phyloP scores from a whole-genome alignment of 2,329 filamentous ascomycete species.

The Aspergillus pseudoviridinutans region DNA sequence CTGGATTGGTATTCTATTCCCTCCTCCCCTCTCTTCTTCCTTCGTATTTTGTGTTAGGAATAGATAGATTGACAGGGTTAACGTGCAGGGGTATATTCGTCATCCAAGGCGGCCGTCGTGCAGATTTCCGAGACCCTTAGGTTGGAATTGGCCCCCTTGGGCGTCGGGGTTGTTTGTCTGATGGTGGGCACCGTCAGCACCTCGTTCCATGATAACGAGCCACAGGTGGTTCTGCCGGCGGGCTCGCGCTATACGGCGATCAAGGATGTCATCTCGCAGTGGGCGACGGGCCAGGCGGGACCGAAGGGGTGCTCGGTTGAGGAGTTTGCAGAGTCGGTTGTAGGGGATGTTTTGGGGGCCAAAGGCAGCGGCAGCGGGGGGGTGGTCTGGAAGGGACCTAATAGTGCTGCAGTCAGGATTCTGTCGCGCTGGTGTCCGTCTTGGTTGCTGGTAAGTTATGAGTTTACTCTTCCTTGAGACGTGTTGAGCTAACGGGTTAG shows the following conservation, averaged over 20 bases:
- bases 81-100: slow-evolving; percentile 24
- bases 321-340: slow-evolving; percentile 7
- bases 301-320: slow-evolving; percentile 6
- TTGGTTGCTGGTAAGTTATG: slow-evolving; percentile 12
- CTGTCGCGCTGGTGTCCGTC: slow-evolving; percentile 5
- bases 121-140: slow-evolving; percentile 27
- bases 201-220: slow-evolving; percentile 12
- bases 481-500: background rate
- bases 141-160: slow-evolving; percentile 30
- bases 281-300: slow-evolving; percentile 6
- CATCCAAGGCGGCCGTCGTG: slow-evolving; percentile 28
- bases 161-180: slow-evolving; percentile 27
- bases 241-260: slow-evolving; percentile 8
- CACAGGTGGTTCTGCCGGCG: slow-evolving; percentile 1
- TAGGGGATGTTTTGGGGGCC: slow-evolving; percentile 9
- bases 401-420: slow-evolving; percentile 2
- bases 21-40: too few species aligned
- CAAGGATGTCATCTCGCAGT: slow-evolving; percentile 6
- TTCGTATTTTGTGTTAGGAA: slow-evolving; percentile 16
- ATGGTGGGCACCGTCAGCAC: slow-evolving; percentile 22
- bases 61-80: slow-evolving; percentile 10
- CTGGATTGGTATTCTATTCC: slow-evolving; percentile 20
- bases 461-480: background rate
- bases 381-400: slow-evolving; percentile 6
- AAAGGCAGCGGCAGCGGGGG: background rate